Percentiles rank a stretch among this genome's conserved stretches.
Evolutionary conservation across 2,329 filamentous ascomycete species (phyloP).

Genomic region (Tolypocladium tundrense): DNA sequence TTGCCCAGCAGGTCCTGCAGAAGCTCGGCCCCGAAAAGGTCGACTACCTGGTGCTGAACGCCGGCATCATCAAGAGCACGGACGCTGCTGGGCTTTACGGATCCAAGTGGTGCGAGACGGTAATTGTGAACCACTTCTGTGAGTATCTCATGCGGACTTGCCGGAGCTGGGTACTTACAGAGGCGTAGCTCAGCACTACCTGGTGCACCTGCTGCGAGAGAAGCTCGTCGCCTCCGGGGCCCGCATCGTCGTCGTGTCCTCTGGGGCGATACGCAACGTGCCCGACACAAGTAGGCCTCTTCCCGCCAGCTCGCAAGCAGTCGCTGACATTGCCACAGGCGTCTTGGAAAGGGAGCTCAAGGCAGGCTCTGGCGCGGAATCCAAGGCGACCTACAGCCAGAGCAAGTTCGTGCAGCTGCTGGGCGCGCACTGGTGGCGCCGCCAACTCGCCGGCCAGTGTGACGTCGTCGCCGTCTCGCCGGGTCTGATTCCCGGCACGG

Average conservation of each 20-base stretch:
- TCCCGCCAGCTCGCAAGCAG: slow-evolving; percentile 2
- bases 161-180: neutral
- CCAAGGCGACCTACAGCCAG: slow-evolving; percentile 23
- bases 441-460: slow-evolving; percentile 32
- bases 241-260: slow-evolving; percentile 40
- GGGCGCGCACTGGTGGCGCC: slow-evolving; percentile 45
- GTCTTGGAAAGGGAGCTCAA: slow-evolving; percentile 27
- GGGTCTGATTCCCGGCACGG: slow-evolving; percentile 38
- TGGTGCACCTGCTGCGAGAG: slow-evolving; percentile 36
- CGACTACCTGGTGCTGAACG: slow-evolving; percentile 41
- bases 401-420: slow-evolving; percentile 43
- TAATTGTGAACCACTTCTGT: slow-evolving; percentile 44
- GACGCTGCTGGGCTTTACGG: slow-evolving; percentile 25
- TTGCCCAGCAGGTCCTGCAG: slow-evolving; percentile 32
- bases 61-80: slow-evolving; percentile 28
- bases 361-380: slow-evolving; percentile 23
- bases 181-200: slow-evolving; percentile 39
- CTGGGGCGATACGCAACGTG: slow-evolving; percentile 33
- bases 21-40: slow-evolving; percentile 29
- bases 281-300: slow-evolving; percentile 23
- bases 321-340: slow-evolving; percentile 10
- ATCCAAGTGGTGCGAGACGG: slow-evolving; percentile 38
- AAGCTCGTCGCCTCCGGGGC: slow-evolving; percentile 35
- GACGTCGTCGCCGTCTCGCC: slow-evolving; percentile 43
- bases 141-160: slow-evolving; percentile 5